Percentiles rank a stretch among this genome's conserved stretches.
These are phyloP conservation scores for Mrakiaceae sp. DNA, from an alignment of 1,284 basidiomycete genomes.

Conservation along the genomic window DNA sequence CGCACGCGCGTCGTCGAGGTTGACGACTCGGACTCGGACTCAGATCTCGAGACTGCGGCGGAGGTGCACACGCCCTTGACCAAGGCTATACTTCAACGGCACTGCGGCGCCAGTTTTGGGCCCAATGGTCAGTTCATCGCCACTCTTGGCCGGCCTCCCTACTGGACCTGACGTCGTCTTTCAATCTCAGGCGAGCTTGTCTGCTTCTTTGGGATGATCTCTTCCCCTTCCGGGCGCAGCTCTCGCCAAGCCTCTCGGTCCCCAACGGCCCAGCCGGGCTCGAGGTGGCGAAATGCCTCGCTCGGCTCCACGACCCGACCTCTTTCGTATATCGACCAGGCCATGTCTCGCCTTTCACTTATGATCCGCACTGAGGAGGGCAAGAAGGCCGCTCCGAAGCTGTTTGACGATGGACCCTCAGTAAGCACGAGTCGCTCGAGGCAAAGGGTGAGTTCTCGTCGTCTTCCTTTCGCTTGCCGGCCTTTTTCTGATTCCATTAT, in stretches of 20 bases:
- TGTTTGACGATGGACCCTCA: constrained; percentile 14
- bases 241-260: constrained; percentile 25
- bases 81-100: constrained; percentile 29
- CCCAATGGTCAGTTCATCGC: constrained; percentile 52
- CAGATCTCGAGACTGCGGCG: constrained; percentile 27
- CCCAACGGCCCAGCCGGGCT: constrained; percentile 29
- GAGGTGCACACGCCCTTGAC: constrained; percentile 26
- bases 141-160: not conserved
- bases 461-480: not conserved
- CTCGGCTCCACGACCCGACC: constrained; percentile 13
- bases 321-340: constrained; percentile 3
- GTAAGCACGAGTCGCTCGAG: too few relatives aligned
- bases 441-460: too few relatives aligned
- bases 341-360: constrained; percentile 1
- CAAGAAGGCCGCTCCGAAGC: constrained; percentile 16
- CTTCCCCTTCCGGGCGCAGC: too few relatives aligned
- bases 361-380: constrained; percentile 7
- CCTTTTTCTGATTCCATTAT: not conserved
- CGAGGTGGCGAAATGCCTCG: constrained; percentile 19
- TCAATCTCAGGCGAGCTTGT: constrained; percentile 57
- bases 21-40: constrained; percentile 30
- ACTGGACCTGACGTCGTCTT: not conserved
- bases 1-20: constrained; percentile 27
- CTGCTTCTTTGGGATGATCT: constrained; percentile 49
- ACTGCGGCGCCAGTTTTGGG: constrained; percentile 50